Base-by-base conservation (phyloP, 208 protist species). In the Novymonas esmeraldas region DNA sequence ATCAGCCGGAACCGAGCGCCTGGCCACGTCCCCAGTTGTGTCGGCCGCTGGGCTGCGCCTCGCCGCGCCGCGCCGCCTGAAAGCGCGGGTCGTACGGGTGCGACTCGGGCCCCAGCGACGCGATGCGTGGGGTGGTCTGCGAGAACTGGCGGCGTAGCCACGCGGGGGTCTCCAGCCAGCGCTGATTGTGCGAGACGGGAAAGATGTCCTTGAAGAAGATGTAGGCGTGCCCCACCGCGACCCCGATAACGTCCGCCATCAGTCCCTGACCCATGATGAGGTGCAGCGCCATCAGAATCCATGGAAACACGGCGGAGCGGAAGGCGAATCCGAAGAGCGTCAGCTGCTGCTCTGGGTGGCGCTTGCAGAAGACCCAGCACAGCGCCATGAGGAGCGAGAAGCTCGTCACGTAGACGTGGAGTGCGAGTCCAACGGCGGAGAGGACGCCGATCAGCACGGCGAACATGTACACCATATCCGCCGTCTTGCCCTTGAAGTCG, bases 331-430 rank as follows among this genome's bases (percentile, higher is more conserved):
- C 79, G 58, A 91, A 95, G 24, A 97, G 66, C 3, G 69, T 76
- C 36, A 95, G 73, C 22, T 64, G 64, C 42, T 81, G 44, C 49
- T 82, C 76, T 0, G 85, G 81, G 66, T 95, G 79, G 22, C 92
- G 87, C 71, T 93, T 93, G 80, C 89, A 97, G 58, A 90, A 94
- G n/a, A 95, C 76, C 90, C 92, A 97, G 67, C 87, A 93, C 20
- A 97, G 76, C 4, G 85, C 64, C 79, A 95, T 89, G 18, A 83
- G 58, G 31, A 96, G 55, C 22, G 81, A 74, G 63, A 81, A 85
- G 58, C 85, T 89, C 6, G 80, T 84, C 36, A 90, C 55, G 29
- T 77, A 73, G 7, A 92, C 34, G 11, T 68, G 57, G 5, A 93
- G 55, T 14, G 77, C 45, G 7, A 87, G 45, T 11, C 81, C 80